Evolutionary conservation across 495 filamentous ascomycete genomes (phyloP).

Genomic region (Monascus purpureus): DNA sequence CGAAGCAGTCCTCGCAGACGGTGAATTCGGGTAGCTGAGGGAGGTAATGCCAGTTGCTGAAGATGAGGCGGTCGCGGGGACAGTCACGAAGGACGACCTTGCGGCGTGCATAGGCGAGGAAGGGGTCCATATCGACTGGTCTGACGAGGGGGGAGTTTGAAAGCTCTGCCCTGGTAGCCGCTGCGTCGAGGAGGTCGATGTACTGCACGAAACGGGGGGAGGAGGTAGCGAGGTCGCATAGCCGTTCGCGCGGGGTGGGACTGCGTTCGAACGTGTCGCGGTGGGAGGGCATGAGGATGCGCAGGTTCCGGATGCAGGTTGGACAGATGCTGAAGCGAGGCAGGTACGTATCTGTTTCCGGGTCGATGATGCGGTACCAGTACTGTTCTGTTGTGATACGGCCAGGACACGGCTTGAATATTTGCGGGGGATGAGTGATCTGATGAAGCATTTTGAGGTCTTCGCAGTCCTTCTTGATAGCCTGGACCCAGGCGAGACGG

Average conservation of each 20-base stretch:
- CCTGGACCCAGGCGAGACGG: slow-evolving; percentile 52
- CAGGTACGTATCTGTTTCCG: slow-evolving; percentile 32
- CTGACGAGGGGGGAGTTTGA: slow-evolving; percentile 13
- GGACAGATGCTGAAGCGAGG: slow-evolving; percentile 43
- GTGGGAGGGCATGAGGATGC: slow-evolving; percentile 35
- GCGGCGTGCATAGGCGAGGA: slow-evolving; percentile 36
- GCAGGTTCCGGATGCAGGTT: slow-evolving; percentile 37
- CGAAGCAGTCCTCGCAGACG: slow-evolving; percentile 60
- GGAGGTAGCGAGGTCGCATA: slow-evolving; percentile 37
- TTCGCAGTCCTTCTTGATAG: slow-evolving; percentile 38
- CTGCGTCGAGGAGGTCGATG: slow-evolving; percentile 44
- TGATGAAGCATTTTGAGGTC: slow-evolving; percentile 41
- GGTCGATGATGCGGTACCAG: slow-evolving; percentile 49
- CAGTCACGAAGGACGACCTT: slow-evolving; percentile 41
- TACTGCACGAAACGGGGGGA: slow-evolving; percentile 44
- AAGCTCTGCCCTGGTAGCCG: slow-evolving; percentile 32
- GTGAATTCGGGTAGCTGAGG: slow-evolving; percentile 48
- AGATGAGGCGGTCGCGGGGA: slow-evolving; percentile 32
- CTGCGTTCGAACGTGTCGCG: slow-evolving; percentile 31
- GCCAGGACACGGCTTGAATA: slow-evolving; percentile 35
- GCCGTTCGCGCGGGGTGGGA: slow-evolving; percentile 14
- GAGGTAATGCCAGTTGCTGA: slow-evolving; percentile 47
- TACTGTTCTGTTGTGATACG: slow-evolving; percentile 26
- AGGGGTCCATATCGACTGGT: slow-evolving; percentile 24
- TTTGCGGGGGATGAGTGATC: slow-evolving; percentile 31